Evolutionary conservation across 164 flowering plant species (phyloP).

Genomic region (Macadamia integrifolia): DNA sequence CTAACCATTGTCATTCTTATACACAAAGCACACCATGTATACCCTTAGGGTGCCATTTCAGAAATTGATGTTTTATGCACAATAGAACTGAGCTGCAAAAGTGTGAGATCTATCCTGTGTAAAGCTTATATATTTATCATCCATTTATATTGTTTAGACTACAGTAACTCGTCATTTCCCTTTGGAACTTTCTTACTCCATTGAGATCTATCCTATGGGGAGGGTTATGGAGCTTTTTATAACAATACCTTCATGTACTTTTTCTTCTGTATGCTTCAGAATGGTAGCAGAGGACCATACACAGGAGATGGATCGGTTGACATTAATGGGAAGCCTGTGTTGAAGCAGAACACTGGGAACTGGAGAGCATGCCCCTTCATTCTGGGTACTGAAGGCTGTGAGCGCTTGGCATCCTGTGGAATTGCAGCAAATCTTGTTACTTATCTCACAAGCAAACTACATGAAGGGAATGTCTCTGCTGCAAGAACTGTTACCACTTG

Average conservation of each 20-base stretch:
- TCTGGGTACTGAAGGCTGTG: conserved; percentile 35
- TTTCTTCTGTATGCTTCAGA: conserved; percentile 21
- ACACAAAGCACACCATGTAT: not conserved
- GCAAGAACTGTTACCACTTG: conserved; percentile 87
- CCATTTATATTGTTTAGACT: not conserved
- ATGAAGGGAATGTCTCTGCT: conserved; percentile 75
- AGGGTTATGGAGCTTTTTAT: too few species aligned
- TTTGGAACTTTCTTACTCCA: not conserved
- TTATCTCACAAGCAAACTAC: conserved; percentile 61
- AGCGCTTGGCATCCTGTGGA: too few species aligned
- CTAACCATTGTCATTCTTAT: not conserved
- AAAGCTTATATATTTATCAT: not conserved
- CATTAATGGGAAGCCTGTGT: conserved; percentile 60
- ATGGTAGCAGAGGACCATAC: conserved; percentile 32
- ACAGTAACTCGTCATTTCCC: not conserved
- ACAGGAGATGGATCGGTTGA: conserved; percentile 92
- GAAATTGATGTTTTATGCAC: too few species aligned
- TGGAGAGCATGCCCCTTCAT: conserved; percentile 95
- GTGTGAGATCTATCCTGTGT: not conserved
- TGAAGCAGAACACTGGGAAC: conserved; percentile 65
- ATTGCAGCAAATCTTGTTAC: too few species aligned
- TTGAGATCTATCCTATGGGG: not conserved
- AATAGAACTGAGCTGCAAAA: too few species aligned
- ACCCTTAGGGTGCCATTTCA: too few species aligned
- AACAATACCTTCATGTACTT: not conserved